Evolutionary conservation across 805 yeast species (phyloP).

Genomic region (Cyberlindnera meyerae): DNA sequence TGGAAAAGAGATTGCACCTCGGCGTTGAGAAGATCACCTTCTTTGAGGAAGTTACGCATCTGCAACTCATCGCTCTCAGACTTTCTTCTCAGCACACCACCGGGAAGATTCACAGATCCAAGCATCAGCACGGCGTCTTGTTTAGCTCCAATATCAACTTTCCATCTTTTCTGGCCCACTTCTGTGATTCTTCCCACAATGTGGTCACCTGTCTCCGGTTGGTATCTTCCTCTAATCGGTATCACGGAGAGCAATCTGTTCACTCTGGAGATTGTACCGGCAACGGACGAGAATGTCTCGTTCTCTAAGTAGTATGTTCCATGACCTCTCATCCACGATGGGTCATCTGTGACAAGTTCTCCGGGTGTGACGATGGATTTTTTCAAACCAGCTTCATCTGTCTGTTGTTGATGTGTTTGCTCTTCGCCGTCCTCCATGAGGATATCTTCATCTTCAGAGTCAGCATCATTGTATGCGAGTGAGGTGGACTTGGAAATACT

Average conservation of each 20-base stretch:
- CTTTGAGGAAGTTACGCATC: constrained; percentile 90
- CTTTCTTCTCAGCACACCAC: constrained; percentile 92
- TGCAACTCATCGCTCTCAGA: constrained; percentile 93
- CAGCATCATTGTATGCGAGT: constrained; percentile 12
- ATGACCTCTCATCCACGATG: constrained; percentile 98
- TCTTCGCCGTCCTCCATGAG: constrained; percentile 20
- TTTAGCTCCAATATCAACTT: constrained; percentile 92
- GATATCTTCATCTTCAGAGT: constrained; percentile 37
- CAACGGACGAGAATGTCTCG: constrained; percentile 82
- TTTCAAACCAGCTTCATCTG: constrained; percentile 27
- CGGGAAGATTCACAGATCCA: constrained; percentile 95
- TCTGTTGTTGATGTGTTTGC: constrained; percentile 11
- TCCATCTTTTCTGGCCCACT: constrained; percentile 93
- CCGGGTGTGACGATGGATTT: constrained; percentile 82
- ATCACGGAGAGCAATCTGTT: constrained; percentile 81
- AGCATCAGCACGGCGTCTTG: constrained; percentile 89
- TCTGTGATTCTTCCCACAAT: constrained; percentile 90
- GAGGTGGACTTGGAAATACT: constrained; percentile 17
- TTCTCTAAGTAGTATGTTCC: constrained; percentile 83
- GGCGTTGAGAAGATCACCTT: constrained; percentile 92
- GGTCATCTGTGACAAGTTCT: constrained; percentile 91
- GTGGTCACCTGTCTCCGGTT: constrained; percentile 96
- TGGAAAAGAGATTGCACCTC: constrained; percentile 88
- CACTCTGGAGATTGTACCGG: constrained; percentile 83
- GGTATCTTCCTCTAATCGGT: constrained; percentile 82